Evolutionary conservation across 2,329 filamentous ascomycete species (phyloP).

Genomic region (Pseudocercospora fuligena): DNA sequence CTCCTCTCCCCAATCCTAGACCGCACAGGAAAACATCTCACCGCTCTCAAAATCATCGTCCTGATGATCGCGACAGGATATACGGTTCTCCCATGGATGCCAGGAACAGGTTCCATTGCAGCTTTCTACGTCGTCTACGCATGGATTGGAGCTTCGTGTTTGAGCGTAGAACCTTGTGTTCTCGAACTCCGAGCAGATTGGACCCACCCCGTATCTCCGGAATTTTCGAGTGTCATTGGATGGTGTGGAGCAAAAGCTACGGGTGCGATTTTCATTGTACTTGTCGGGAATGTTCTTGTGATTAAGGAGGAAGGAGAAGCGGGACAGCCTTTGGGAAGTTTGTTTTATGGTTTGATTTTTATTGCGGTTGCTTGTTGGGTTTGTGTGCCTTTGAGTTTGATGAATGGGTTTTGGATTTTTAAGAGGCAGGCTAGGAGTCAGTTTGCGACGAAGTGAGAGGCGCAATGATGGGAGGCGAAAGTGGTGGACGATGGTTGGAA

Average conservation of each 20-base stretch:
- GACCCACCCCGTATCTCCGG: slow-evolving; percentile 80
- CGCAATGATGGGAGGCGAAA: too few relatives aligned
- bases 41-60: neutral
- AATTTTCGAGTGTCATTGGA: slow-evolving; percentile 77
- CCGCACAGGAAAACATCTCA: slow-evolving; percentile 5
- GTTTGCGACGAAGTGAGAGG: neutral
- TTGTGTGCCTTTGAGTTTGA: neutral
- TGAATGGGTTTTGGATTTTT: slow-evolving; percentile 8
- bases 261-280: slow-evolving; percentile 78
- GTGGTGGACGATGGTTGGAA: too few relatives aligned
- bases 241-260: slow-evolving; percentile 85
- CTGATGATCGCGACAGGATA: neutral
- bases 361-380: slow-evolving; percentile 11
- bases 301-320: neutral
- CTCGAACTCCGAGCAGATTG: slow-evolving; percentile 86
- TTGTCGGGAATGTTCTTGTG: slow-evolving; percentile 61
- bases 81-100: slow-evolving; percentile 7
- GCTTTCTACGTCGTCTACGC: slow-evolving; percentile 73
- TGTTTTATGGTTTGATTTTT: slow-evolving; percentile 13
- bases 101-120: slow-evolving; percentile 3
- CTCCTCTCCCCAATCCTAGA: slow-evolving; percentile 61
- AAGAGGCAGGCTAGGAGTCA: neutral
- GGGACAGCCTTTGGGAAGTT: neutral
- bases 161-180: slow-evolving; percentile 77
- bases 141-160: slow-evolving; percentile 75